Conservation (phyloP, 1,139 yeast species). For the Keqinozyma sinolaborantium region DNA sequence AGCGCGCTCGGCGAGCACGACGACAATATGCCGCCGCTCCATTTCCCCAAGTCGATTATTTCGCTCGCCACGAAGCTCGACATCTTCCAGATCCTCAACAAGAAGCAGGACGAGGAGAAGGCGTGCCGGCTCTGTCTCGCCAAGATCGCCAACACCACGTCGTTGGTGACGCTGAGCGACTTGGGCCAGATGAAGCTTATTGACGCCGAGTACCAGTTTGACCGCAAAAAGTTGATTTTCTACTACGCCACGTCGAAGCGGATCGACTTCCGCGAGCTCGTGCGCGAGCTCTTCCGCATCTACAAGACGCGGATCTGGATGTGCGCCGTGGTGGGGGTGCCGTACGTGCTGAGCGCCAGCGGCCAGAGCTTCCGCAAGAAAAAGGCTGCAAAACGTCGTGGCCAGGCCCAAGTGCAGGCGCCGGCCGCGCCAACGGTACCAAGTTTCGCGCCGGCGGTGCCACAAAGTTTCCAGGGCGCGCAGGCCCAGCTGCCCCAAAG, state of each 20-base stretch:
- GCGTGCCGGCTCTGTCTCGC: constrained; percentile 62
- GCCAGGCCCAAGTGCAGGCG: too few species aligned
- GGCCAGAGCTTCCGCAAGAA: constrained; percentile 3
- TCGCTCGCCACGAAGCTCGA: constrained; percentile 66
- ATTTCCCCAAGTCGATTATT: constrained; percentile 72
- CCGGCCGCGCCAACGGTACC: too few species aligned
- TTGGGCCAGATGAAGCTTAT: constrained; percentile 38
- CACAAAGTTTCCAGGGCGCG: too few species aligned
- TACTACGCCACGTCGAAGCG: constrained; percentile 74
- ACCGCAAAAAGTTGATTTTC: constrained; percentile 87
- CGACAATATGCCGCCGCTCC: constrained; percentile 29
- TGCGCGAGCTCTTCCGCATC: constrained; percentile 84
- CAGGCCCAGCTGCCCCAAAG: background rate
- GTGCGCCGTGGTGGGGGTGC: constrained; percentile 67
- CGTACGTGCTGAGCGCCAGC: constrained; percentile 12
- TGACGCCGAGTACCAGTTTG: constrained; percentile 94
- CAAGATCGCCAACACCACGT: constrained; percentile 46
- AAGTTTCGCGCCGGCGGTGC: too few species aligned
- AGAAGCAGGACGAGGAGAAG: constrained; percentile 67
- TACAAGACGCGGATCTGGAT: constrained; percentile 97
- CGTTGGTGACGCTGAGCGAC: constrained; percentile 7
- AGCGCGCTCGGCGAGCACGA: constrained; percentile 37
- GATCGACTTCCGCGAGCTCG: constrained; percentile 90
- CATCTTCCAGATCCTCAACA: constrained; percentile 53
- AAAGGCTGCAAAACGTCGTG: too few species aligned